These are phyloP conservation scores for Globisporangium solare DNA, from an alignment of 352 stramenopile genomes.

Conservation along the genomic window DNA sequence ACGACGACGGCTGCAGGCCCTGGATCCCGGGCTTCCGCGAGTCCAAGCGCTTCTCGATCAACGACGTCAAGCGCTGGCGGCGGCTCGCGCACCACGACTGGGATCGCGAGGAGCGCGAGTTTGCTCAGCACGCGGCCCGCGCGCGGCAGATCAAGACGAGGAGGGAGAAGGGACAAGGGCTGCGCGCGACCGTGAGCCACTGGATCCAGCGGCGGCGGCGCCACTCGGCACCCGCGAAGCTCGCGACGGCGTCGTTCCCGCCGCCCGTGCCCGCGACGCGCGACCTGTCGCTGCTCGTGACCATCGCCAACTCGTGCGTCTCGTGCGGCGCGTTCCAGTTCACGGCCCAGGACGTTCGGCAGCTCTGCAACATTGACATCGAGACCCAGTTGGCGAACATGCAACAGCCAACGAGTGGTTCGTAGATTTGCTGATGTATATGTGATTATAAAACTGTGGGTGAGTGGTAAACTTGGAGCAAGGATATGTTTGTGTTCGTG, in stretches of 20 bases:
- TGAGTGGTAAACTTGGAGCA: too few relatives aligned
- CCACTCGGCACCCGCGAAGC: slow-evolving; percentile 15
- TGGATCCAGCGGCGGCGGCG: slow-evolving; percentile 18
- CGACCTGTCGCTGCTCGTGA: slow-evolving; percentile 49
- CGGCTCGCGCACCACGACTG: slow-evolving; percentile 70
- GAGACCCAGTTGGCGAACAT: slow-evolving; percentile 5
- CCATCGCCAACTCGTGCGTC: slow-evolving; percentile 65
- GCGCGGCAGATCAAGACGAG: neutral
- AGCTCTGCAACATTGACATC: slow-evolving; percentile 59
- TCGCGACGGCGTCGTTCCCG: slow-evolving; percentile 27
- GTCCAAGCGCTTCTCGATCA: slow-evolving; percentile 64
- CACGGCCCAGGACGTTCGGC: slow-evolving; percentile 37
- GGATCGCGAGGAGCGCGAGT: slow-evolving; percentile 43
- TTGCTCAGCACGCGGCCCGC: slow-evolving; percentile 3
- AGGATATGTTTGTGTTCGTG: too few relatives aligned
- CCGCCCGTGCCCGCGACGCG: slow-evolving; percentile 25
- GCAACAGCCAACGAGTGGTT: too few relatives aligned
- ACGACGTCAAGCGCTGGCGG: slow-evolving; percentile 75
- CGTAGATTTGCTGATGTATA: too few relatives aligned
- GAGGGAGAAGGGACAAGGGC: slow-evolving; percentile 1
- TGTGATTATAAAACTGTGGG: too few relatives aligned
- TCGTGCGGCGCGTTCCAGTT: slow-evolving; percentile 58
- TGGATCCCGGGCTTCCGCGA: slow-evolving; percentile 65
- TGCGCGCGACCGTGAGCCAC: slow-evolving; percentile 19
- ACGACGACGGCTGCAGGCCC: slow-evolving; percentile 20